phyloP scores from a whole-genome alignment of 441 rosid genomes.

The Bocquillonia castaneifolia region DNA sequence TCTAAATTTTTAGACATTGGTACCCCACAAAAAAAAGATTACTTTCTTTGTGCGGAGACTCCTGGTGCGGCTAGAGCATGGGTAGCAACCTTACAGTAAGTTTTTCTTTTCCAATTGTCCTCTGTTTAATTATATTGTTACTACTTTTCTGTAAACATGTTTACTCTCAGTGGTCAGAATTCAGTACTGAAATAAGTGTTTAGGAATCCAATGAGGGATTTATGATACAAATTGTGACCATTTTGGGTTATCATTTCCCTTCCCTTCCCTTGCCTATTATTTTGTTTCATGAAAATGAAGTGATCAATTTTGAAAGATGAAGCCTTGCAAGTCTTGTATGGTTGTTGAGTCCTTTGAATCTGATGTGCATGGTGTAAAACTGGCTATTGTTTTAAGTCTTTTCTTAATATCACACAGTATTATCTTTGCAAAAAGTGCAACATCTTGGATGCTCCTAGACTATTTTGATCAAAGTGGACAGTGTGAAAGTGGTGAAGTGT shows the following conservation, averaged over 20 bases:
- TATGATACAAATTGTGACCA: background rate
- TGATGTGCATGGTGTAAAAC: background rate
- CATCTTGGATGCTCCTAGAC: background rate
- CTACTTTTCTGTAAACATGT: background rate
- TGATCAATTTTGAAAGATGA: background rate
- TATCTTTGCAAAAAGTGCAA: background rate
- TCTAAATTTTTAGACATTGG: conserved; percentile 66
- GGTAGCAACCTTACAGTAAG: conserved; percentile 94
- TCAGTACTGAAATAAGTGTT: background rate
- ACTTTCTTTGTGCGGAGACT: conserved; percentile 93
- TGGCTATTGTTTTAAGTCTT: background rate
- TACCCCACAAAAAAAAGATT: conserved; percentile 87
- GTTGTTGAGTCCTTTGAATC: background rate
- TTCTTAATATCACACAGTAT: background rate
- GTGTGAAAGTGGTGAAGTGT: background rate
- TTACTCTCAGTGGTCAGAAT: background rate
- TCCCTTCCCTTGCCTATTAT: background rate
- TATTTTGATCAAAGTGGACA: background rate
- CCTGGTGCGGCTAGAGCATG: conserved; percentile 96
- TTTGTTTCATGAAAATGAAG: too few species aligned
- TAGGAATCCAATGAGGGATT: background rate
- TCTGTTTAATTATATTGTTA: background rate
- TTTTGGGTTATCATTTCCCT: background rate
- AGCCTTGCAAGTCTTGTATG: background rate
- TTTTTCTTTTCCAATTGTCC: conserved; percentile 15